These are phyloP conservation scores for Amanita pallidorosea DNA, from an alignment of 768 basidiomycete genomes.

Conservation along the genomic window DNA sequence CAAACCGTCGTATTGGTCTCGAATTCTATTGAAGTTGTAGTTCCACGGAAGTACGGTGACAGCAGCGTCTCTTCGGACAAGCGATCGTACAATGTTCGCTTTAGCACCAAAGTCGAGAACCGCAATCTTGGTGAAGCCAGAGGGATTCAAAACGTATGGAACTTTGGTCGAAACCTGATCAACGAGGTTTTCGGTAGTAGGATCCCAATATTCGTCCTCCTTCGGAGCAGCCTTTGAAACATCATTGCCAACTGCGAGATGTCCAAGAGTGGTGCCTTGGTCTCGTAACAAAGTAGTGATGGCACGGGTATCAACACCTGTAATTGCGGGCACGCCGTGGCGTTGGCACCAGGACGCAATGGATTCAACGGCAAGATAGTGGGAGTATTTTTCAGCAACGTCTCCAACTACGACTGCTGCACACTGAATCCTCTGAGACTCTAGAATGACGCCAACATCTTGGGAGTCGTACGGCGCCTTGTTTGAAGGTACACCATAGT, in stretches of 20 bases:
- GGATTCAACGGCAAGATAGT: slow-evolving; percentile 89
- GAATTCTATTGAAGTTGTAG: slow-evolving; percentile 87
- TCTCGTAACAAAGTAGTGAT: slow-evolving; percentile 90
- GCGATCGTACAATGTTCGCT: slow-evolving; percentile 91
- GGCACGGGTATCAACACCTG: slow-evolving; percentile 95
- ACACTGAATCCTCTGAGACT: slow-evolving; percentile 85
- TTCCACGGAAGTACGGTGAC: slow-evolving; percentile 98
- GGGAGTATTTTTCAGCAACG: slow-evolving; percentile 90
- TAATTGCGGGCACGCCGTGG: slow-evolving; percentile 83
- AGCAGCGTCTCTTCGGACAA: slow-evolving; percentile 82
- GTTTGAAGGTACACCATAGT: slow-evolving; percentile 93
- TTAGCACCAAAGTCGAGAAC: slow-evolving; percentile 97
- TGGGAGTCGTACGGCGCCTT: slow-evolving; percentile 55
- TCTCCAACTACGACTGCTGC: slow-evolving; percentile 89
- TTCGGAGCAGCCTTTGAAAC: slow-evolving; percentile 47
- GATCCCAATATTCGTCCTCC: slow-evolving; percentile 83
- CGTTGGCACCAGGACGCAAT: slow-evolving; percentile 90
- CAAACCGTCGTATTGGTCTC: slow-evolving; percentile 87
- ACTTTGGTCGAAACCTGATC: slow-evolving; percentile 83
- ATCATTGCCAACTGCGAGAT: slow-evolving; percentile 76
- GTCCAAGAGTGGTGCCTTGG: slow-evolving; percentile 94
- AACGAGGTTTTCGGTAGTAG: slow-evolving; percentile 84
- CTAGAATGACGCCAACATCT: slow-evolving; percentile 82
- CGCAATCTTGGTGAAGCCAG: slow-evolving; percentile 84
- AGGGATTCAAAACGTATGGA: slow-evolving; percentile 78